Percentiles rank a stretch among this genome's conserved stretches.
Evolutionary conservation across 83 land plant species (phyloP).

Genomic region (Diphasiastrum complanatum): DNA sequence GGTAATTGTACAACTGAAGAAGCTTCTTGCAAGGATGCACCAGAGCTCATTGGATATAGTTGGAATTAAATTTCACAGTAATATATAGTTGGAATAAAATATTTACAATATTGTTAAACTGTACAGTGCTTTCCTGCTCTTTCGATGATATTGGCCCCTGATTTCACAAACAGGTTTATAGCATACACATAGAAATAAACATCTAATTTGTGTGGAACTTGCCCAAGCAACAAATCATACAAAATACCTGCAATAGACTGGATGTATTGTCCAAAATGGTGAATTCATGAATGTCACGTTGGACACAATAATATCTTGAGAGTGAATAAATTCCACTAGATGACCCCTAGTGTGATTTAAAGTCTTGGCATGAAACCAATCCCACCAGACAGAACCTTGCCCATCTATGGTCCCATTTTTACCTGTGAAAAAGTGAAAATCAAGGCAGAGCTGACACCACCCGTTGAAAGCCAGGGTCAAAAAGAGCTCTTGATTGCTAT

Average conservation of each 20-base stretch:
- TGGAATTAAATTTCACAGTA: too few relatives aligned
- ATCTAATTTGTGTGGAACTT: background rate
- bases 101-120: too few relatives aligned
- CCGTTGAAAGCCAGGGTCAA: too few relatives aligned
- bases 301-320: slow-evolving; percentile 47
- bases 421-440: slow-evolving; percentile 31
- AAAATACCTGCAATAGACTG: slow-evolving; percentile 73
- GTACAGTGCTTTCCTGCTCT: too few relatives aligned
- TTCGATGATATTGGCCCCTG: too few relatives aligned
- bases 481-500: too few relatives aligned
- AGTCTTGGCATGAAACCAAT: slow-evolving; percentile 53
- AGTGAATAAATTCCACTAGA: slow-evolving; percentile 61
- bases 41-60: too few relatives aligned
- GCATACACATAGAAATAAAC: background rate
- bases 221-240: background rate
- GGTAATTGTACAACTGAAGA: background rate
- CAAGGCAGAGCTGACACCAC: too few relatives aligned
- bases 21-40: too few relatives aligned
- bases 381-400: slow-evolving; percentile 81
- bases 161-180: background rate
- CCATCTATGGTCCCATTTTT: slow-evolving; percentile 88
- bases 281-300: slow-evolving; percentile 56
- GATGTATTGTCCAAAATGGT: slow-evolving; percentile 82
- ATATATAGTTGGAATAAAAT: too few relatives aligned
- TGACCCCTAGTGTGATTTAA: slow-evolving; percentile 50